Evolutionary conservation across 768 basidiomycete species (phyloP).

Genomic region (Pholiota conissans): DNA sequence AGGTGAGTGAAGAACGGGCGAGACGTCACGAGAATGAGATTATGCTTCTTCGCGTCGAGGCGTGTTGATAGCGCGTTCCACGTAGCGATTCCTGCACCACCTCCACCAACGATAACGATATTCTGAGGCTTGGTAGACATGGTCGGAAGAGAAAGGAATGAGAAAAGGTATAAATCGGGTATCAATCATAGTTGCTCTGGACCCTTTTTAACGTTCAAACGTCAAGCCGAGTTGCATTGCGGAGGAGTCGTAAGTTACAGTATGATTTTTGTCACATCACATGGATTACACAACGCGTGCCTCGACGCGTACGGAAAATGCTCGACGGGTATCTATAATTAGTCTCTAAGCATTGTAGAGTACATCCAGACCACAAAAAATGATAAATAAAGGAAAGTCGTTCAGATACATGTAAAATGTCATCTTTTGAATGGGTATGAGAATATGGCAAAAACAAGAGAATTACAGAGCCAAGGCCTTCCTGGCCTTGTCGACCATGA

Average conservation of each 20-base stretch:
- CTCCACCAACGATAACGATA: constrained; percentile 42
- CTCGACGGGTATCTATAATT: no score
- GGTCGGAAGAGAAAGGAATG: constrained; percentile 22
- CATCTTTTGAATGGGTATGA: no score
- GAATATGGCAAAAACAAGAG: neutral
- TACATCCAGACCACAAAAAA: no score
- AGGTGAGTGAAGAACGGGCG: constrained; percentile 51
- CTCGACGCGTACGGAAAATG: no score
- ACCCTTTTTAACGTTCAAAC: no score
- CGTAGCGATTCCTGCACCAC: constrained; percentile 46
- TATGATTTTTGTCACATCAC: no score
- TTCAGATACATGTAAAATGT: no score
- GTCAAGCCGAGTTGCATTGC: no score
- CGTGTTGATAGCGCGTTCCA: constrained; percentile 43
- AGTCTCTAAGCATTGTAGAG: no score
- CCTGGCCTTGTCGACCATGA: constrained; percentile 19
- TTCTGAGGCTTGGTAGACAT: constrained; percentile 21
- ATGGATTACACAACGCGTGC: no score
- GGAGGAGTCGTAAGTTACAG: no score
- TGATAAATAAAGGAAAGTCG: no score
- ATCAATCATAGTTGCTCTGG: neutral
- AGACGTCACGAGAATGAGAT: constrained; percentile 54
- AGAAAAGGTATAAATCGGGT: neutral
- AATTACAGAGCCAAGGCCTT: neutral
- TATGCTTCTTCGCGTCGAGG: constrained; percentile 47